Conservation (phyloP, 805 yeast species). For the Teunomyces stri region DNA sequence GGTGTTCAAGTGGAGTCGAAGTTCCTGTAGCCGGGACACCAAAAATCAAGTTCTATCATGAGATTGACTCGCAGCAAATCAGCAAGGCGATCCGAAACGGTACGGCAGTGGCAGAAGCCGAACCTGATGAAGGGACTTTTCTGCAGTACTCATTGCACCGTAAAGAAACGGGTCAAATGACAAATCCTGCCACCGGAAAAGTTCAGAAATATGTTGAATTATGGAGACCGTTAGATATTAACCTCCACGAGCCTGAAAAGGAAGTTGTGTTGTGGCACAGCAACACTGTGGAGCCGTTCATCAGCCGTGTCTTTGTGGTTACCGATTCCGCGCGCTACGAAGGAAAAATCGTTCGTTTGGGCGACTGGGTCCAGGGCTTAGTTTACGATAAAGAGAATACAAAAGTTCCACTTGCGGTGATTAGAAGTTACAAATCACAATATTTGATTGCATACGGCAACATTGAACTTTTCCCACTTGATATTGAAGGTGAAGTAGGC, state of each 20-base stretch:
- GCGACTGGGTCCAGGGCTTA: constrained; percentile 54
- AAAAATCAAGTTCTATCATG: constrained; percentile 40
- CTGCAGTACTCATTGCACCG: constrained; percentile 37
- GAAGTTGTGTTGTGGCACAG: constrained; percentile 10
- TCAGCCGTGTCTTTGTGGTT: constrained; percentile 24
- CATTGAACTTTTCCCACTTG: constrained; percentile 21
- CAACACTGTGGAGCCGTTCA: constrained; percentile 5
- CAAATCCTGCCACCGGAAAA: constrained; percentile 42
- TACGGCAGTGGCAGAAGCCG: constrained; percentile 26
- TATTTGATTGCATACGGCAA: constrained; percentile 26
- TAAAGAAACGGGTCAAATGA: constrained; percentile 51
- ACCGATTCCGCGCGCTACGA: constrained; percentile 19
- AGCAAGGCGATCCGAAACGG: constrained; percentile 25
- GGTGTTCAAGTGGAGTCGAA: constrained; percentile 57
- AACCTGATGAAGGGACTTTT: constrained; percentile 48
- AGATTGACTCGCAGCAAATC: constrained; percentile 42
- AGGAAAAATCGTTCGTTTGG: constrained; percentile 48
- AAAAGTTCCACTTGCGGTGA: constrained; percentile 25
- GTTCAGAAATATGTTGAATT: constrained; percentile 48
- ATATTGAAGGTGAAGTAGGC: constrained; percentile 13
- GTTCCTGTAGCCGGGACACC: constrained; percentile 33
- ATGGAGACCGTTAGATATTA: constrained; percentile 51
- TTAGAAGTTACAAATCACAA: constrained; percentile 24
- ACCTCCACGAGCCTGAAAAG: constrained; percentile 22
- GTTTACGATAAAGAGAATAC: constrained; percentile 24